Base-by-base conservation (phyloP, 2,329 filamentous ascomycete genomes). In the Microcyclospora tardicrescens region DNA sequence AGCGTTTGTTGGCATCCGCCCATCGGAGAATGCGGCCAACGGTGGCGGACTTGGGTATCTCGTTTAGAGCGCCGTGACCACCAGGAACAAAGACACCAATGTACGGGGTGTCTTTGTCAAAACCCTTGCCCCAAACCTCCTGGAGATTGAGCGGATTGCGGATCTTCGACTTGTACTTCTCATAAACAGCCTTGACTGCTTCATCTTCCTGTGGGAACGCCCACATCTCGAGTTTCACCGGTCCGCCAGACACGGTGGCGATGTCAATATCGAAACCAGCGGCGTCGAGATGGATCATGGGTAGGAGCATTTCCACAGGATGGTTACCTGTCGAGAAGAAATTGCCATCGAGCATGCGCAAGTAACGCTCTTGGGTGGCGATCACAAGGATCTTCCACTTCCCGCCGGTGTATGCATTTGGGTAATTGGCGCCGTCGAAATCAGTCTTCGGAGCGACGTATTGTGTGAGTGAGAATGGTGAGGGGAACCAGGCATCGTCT, bases 311-410 rank as follows among this genome's bases (percentile, higher is more conserved):
- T 31, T 45, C 46, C 14, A 49, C 46, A 1, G 44, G 46, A 32
- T 49, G 46, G 15, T 49, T 49, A 27, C 46, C 46, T 2, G 46
- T 49, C 16, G 46, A 49, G 42, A 49, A 49, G 33, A 49, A 49
- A 36, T 47, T 33, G 36, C 44, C 46, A 13, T 35, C 44, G 14
- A 28, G 40, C 46, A 49, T 49, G 29, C 28, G 19, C 12, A 49
- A 38, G 38, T 49, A 49, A 10, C 44, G 44, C 31, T 49, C 46
- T 36, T 49, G 46, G 6, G 42, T 46, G 27, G 42, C 46, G 28
- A 48, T 48, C 13, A 48, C 39, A 35, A 48, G 44, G 28, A 48
- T 38, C 36, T 40, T 42, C 46, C 46, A 48, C 36, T 48, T 48
- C 14, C 44, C 44, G 15, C 45, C 45, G 15, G 37, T 44, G 38